These are phyloP conservation scores for Thraustotheca clavata DNA, from an alignment of 352 stramenopile species.

Conservation along the genomic window DNA sequence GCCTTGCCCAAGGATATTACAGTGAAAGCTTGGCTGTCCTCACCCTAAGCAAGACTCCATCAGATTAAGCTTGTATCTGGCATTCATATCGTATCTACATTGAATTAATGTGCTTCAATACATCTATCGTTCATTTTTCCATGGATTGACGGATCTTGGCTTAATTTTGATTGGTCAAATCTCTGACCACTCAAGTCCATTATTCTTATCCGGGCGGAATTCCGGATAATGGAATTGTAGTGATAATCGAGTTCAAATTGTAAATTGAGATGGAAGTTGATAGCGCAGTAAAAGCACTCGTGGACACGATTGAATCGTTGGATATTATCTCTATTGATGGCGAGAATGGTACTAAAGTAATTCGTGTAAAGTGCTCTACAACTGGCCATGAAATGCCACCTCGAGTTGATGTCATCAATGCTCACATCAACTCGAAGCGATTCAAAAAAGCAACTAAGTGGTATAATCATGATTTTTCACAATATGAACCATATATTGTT, in stretches of 20 bases:
- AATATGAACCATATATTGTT: slow-evolving; percentile 89
- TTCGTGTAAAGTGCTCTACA: slow-evolving; percentile 59
- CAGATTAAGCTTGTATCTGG: slow-evolving; percentile 2
- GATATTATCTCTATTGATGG: slow-evolving; percentile 12
- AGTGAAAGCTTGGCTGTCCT: slow-evolving; percentile 20
- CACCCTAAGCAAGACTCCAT: slow-evolving; percentile 15
- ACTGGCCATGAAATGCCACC: slow-evolving; percentile 76
- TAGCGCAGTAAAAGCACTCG: slow-evolving; percentile 3
- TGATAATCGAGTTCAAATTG: slow-evolving; percentile 4
- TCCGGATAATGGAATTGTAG: slow-evolving; percentile 18
- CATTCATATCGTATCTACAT: background rate
- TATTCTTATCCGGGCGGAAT: slow-evolving; percentile 13
- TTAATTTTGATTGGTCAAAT: background rate
- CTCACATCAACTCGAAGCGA: slow-evolving; percentile 68
- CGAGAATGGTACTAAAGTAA: slow-evolving; percentile 22
- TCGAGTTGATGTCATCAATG: slow-evolving; percentile 43
- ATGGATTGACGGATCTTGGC: too few relatives aligned
- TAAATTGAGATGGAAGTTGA: background rate
- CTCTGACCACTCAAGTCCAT: background rate
- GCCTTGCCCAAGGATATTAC: slow-evolving; percentile 8
- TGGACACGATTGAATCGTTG: slow-evolving; percentile 5
- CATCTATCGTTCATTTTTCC: background rate
- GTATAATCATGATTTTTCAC: slow-evolving; percentile 85
- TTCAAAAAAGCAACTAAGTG: slow-evolving; percentile 74
- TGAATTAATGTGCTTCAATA: background rate